phyloP scores from a whole-genome alignment of 768 basidiomycete species.

The Boletus rubroflammeus region DNA sequence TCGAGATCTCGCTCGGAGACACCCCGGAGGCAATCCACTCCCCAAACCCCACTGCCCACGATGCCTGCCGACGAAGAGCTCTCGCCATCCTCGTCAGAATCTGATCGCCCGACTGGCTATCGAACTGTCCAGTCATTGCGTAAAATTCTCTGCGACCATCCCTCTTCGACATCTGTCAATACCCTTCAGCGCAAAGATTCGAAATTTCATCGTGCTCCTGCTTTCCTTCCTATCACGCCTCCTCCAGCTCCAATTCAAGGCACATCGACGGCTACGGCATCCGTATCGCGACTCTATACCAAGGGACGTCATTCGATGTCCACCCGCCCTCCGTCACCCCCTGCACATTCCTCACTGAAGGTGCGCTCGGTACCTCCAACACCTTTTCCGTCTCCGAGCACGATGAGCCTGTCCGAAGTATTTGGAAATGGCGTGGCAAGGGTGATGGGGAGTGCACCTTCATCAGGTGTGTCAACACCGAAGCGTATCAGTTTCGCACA shows the following conservation, averaged over 20 bases:
- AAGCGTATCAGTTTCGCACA: constrained; percentile 79
- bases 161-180: constrained; percentile 33
- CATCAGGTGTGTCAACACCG: constrained; percentile 56
- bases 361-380: constrained; percentile 35
- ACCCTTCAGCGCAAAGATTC: constrained; percentile 9
- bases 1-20: constrained; percentile 30
- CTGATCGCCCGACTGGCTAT: constrained; percentile 49
- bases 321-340: constrained; percentile 60
- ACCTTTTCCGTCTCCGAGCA: constrained; percentile 35
- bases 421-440: constrained; percentile 30
- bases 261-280: constrained; percentile 76
- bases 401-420: constrained; percentile 23
- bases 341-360: constrained; percentile 48
- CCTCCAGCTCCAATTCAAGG: constrained; percentile 53
- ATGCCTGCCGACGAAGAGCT: constrained; percentile 58
- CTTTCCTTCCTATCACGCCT: constrained; percentile 37
- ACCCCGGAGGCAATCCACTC: constrained; percentile 21
- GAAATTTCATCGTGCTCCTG: constrained; percentile 16
- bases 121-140: constrained; percentile 64
- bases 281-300: constrained; percentile 72
- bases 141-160: constrained; percentile 58
- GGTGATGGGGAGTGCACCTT: constrained; percentile 37
- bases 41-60: constrained; percentile 37
- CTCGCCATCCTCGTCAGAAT: constrained; percentile 48
- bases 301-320: constrained; percentile 57